phyloP scores from a whole-genome alignment of 2,329 filamentous ascomycete species.

The Clonostachys rosea region DNA sequence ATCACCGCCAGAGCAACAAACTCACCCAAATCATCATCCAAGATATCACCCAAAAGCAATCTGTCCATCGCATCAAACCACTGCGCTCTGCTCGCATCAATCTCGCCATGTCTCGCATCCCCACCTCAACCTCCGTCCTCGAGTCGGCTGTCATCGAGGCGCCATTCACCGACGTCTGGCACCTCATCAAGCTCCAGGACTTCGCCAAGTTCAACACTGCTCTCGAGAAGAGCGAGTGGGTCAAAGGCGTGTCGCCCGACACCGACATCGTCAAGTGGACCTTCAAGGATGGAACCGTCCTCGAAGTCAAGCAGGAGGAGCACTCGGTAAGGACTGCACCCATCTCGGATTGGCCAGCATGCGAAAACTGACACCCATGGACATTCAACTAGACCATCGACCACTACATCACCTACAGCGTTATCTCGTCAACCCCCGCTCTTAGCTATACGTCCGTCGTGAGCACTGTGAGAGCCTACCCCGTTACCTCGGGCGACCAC shows the following conservation, averaged over 20 bases:
- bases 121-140: conserved; percentile 61
- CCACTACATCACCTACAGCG: conserved; percentile 70
- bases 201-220: conserved; percentile 65
- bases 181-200: conserved; percentile 68
- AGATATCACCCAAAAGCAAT: too few relatives aligned
- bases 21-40: too few relatives aligned
- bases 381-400: conserved; percentile 51
- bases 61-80: too few relatives aligned
- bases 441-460: conserved; percentile 63
- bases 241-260: conserved; percentile 59
- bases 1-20: too few relatives aligned
- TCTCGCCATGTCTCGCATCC: conserved; percentile 31
- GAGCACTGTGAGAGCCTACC: conserved; percentile 61
- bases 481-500: conserved; percentile 61
- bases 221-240: conserved; percentile 56
- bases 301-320: conserved; percentile 74
- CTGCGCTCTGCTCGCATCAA: too few relatives aligned
- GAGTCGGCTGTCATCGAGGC: conserved; percentile 67
- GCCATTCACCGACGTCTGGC: conserved; percentile 64
- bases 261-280: conserved; percentile 66
- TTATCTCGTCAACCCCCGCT: conserved; percentile 63
- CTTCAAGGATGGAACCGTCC: conserved; percentile 64
- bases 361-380: background rate
- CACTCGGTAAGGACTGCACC: conserved; percentile 49
- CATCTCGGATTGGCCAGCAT: background rate